Percentiles rank a stretch among this genome's conserved stretches.
phyloP scores from a whole-genome alignment of 2,329 filamentous ascomycete species.

The Acrodontium crateriforme region DNA sequence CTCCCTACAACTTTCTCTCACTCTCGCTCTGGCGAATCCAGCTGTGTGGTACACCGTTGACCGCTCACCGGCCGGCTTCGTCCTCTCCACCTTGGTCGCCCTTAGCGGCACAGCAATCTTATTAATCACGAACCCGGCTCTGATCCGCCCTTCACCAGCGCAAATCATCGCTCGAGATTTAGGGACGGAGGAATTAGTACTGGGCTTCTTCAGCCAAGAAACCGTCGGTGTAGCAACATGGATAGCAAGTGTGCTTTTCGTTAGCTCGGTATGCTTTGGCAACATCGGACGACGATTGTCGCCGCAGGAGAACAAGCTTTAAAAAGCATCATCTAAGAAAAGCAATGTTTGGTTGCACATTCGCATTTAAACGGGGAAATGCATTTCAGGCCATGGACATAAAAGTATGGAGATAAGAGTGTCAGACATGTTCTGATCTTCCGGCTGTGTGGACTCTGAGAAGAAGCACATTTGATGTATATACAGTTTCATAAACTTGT shows the following conservation, averaged over 20 bases:
- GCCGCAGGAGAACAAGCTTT: no score
- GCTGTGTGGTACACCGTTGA: conserved; percentile 95
- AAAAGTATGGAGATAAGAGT: no score
- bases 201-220: conserved; percentile 45
- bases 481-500: no score
- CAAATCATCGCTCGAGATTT: conserved; percentile 8
- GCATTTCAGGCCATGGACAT: no score
- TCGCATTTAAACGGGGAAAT: no score
- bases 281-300: conserved; percentile 78
- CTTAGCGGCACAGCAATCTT: conserved; percentile 60
- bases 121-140: conserved; percentile 60
- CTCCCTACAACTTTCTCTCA: conserved; percentile 81
- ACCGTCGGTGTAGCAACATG: conserved; percentile 64
- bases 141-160: conserved; percentile 56
- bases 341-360: no score
- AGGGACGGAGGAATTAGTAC: conserved; percentile 13
- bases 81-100: conserved; percentile 63
- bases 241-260: conserved; percentile 88
- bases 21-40: conserved; percentile 80
- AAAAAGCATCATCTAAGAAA: no score
- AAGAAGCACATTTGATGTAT: no score
- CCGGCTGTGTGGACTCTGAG: no score
- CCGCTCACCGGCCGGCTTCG: conserved; percentile 69
- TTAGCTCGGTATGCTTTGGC: conserved; percentile 88
- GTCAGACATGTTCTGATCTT: no score